Base-by-base conservation (phyloP, 331 rosid species). In the Acacia concinna region DNA sequence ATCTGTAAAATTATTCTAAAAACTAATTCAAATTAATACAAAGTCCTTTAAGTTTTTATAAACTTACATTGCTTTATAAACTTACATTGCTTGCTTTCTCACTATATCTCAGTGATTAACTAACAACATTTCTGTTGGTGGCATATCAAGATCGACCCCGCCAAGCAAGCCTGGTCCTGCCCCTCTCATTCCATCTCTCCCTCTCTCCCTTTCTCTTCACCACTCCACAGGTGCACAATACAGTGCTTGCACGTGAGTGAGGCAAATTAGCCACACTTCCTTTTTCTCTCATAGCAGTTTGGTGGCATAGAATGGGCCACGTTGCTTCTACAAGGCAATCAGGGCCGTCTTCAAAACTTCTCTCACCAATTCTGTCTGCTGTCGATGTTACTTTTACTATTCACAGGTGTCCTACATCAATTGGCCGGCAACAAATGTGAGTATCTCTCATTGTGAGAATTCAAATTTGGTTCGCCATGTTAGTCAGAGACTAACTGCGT, bases 111-210 rank as follows among this genome's bases (percentile, higher is more conserved):
- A 76, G 37, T 63, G 70, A 68, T 65, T 63, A 81, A 81, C 20
- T 72, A 49, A 52, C 27, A 35, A 23, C 75, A 59, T 44, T 72
- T 52, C 49, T 54, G 78, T 78, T 74, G 91, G 89, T 81, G 85
- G 78, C 70, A 81, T 85, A 85, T 83, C 88, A 86, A 81, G 86
- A 85, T 90, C 90, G 85, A 67, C 78, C 63, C 79, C 85, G 77
- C 81, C 80, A 79, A 81, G 47, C 21, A 20, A 67, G 7, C 17
- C 34, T 7, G 82, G 86, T 54, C 90, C 88, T 52, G 63, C 87
- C 9, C 15, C 37, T 6, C n/a, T 5, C n/a, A n/a, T n/a, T n/a
- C n/a, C n/a, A n/a, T n/a, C 35, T 49, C 63, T 74, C 21, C 37
- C 54, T 62, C 52, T 78, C 41, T 23, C 68, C 9, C 49, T 60